These are phyloP conservation scores for Psilocybe tampanensis DNA, from an alignment of 768 basidiomycete genomes.

Conservation along the genomic window DNA sequence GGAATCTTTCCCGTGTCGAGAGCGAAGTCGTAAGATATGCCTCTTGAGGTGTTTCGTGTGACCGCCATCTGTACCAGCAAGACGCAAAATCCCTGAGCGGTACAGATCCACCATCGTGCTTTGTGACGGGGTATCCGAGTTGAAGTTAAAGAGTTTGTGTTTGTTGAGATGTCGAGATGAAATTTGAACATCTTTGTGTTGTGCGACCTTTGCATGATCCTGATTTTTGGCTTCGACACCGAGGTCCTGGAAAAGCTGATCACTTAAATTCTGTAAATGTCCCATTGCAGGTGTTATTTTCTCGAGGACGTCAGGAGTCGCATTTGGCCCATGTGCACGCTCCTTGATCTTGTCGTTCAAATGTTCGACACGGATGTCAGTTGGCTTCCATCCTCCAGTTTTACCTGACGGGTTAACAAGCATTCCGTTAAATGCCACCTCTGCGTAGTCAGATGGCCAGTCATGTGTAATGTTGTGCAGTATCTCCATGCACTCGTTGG, in stretches of 20 bases:
- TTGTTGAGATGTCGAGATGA: constrained; percentile 12
- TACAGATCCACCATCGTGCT: constrained; percentile 9
- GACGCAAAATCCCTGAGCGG: not conserved
- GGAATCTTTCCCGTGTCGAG: not conserved
- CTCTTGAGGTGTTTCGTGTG: constrained; percentile 16
- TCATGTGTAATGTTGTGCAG: constrained; percentile 24
- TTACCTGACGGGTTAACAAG: constrained; percentile 22
- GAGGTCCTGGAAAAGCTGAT: constrained; percentile 18
- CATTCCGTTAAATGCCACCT: constrained; percentile 19
- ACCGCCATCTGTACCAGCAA: constrained; percentile 9
- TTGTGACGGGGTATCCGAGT: not conserved
- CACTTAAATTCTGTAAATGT: constrained; percentile 17
- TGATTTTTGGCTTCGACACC: constrained; percentile 19
- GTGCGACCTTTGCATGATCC: constrained; percentile 20
- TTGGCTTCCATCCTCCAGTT: constrained; percentile 18
- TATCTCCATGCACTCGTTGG: constrained; percentile 26
- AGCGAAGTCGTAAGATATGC: constrained; percentile 7
- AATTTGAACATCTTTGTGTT: constrained; percentile 21
- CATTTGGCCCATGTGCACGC: constrained; percentile 21
- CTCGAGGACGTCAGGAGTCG: constrained; percentile 19
- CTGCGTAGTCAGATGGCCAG: constrained; percentile 22
- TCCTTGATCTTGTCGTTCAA: constrained; percentile 25
- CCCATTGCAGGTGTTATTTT: constrained; percentile 25
- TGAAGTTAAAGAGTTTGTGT: constrained; percentile 6
- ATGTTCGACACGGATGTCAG: constrained; percentile 27